A percentile compares a stretch with the other conserved stretches of the same genome.
Evolutionary conservation across 768 basidiomycete genomes (phyloP).

Genomic region (Mycena alexandri): DNA sequence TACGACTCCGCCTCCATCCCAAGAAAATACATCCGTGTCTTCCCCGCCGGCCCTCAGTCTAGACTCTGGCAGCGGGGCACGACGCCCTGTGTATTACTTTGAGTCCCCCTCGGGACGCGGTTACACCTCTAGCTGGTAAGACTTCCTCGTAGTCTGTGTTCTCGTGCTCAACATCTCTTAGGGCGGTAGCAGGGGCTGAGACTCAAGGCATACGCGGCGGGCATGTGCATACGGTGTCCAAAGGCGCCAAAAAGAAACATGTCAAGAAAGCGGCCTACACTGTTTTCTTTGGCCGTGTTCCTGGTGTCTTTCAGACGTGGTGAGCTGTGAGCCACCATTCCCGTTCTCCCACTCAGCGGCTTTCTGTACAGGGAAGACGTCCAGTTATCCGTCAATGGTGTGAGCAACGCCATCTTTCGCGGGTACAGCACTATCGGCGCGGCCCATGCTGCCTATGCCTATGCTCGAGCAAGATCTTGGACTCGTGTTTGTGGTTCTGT

Average conservation of each 20-base stretch:
- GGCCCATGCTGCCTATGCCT: neutral
- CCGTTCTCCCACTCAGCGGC: no score
- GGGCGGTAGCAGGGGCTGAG: neutral
- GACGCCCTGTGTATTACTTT: no score
- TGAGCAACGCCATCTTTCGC: neutral
- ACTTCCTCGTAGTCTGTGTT: no score
- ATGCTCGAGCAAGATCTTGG: neutral
- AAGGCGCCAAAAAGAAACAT: neutral
- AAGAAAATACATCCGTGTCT: no score
- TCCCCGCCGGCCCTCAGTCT: no score
- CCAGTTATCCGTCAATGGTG: neutral
- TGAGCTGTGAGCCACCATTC: no score
- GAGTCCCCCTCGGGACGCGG: no score
- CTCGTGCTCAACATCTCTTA: no score
- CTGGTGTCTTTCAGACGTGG: neutral
- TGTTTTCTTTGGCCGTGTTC: neutral
- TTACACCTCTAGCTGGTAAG: no score
- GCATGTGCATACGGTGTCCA: neutral
- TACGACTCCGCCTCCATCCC: no score
- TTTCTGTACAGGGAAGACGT: neutral
- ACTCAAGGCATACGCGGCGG: neutral
- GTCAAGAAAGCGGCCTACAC: slow-evolving; percentile 1
- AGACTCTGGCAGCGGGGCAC: no score
- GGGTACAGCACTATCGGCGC: neutral
- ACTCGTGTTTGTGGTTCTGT: neutral